A percentile compares a stretch with the other conserved stretches of the same genome.
phyloP scores from a whole-genome alignment of 2,329 filamentous ascomycete genomes.

The Colletotrichum endophyticum region DNA sequence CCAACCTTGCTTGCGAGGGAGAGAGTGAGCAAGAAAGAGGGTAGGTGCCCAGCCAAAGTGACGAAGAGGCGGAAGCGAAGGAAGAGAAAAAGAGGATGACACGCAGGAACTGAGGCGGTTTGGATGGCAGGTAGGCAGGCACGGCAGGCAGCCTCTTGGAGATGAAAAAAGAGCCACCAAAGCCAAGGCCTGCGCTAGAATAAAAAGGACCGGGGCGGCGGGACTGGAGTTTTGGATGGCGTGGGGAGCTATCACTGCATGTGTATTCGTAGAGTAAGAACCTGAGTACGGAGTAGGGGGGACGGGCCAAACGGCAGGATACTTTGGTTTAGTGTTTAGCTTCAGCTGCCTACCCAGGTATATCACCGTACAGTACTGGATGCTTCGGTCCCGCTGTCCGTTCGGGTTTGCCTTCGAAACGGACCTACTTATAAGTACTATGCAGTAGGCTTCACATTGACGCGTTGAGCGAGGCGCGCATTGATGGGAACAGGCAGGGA shows the following conservation, averaged over 20 bases:
- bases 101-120: background rate
- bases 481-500: background rate
- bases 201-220: background rate
- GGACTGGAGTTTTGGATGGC: background rate
- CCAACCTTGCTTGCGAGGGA: background rate
- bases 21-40: background rate
- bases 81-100: background rate
- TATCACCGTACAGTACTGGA: background rate
- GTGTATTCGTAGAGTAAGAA: too few relatives aligned
- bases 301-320: background rate
- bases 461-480: background rate
- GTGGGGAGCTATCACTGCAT: background rate
- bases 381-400: background rate
- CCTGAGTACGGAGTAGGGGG: too few relatives aligned
- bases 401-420: background rate
- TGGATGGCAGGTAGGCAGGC: background rate
- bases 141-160: background rate
- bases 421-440: too few relatives aligned
- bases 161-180: background rate
- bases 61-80: background rate
- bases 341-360: background rate
- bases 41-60: background rate
- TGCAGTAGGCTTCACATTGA: background rate
- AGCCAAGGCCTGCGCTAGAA: background rate
- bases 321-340: background rate